Evolutionary conservation across 1,139 yeast genomes (phyloP), one percentile per base, ranked within the genome.

Genomic region (Torulaspora globosa): DNA sequence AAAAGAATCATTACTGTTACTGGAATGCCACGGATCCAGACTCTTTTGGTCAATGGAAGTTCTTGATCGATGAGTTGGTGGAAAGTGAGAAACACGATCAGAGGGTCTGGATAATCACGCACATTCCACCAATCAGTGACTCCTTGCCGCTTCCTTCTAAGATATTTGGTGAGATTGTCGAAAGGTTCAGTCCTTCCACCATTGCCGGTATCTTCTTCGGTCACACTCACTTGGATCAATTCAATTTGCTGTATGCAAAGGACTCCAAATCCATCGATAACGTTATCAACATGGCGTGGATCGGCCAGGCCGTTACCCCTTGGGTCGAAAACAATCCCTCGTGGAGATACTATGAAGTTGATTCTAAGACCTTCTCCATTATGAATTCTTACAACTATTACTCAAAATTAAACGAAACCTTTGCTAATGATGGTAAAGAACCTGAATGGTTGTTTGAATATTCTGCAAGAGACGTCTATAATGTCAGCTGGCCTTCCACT

Each of bases 321-420:
- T 70, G 73, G 54, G 66, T 70, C 8, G 70, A 78, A 52, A 71
- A 70, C 54, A 83, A 83, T 60, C 89, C 89, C 12, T 74, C 82
- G 23, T 83, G 86, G 84, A 74, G 85, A 62, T 82, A 80, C 66
- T 83, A 83, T 58, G 79, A 79, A 57, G 84, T 83, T 37, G 88
- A 83, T 61, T 69, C 76, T 19, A 69, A 76, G 53, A 75, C 86
- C 4, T 82, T 80, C 69, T 76, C 76, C 50, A 70, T 83, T 49
- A 71, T 80, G 71, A 78, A 83, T 57, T 71, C 82, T 4, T 72
- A 65, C 67, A 81, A 80, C 58, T 80, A 72, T 65, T 81, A 71
- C 65, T 70, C 80, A 24, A 66, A 68, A 47, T 69, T 79, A 55
- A 78, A 79, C 57, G 75, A 72, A 37, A 78, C 83, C 6, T 76